Evolutionary conservation across 495 filamentous ascomycete species (phyloP).

Genomic region (Aspergillus nanangensis): DNA sequence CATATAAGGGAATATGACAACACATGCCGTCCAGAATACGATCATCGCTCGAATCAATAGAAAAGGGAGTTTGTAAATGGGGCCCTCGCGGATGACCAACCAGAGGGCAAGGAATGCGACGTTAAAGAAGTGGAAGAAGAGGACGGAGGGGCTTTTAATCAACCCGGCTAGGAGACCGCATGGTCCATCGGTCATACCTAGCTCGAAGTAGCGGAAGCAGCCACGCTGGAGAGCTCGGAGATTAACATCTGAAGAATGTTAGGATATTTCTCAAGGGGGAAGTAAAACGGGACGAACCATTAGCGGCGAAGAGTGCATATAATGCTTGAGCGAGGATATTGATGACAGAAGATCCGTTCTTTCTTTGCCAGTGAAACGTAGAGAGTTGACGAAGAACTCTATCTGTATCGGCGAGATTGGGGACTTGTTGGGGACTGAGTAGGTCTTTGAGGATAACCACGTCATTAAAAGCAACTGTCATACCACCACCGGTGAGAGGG

Average conservation of each 20-base stretch:
- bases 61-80: conserved; percentile 55
- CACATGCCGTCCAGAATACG: conserved; percentile 82
- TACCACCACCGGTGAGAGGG: conserved; percentile 88
- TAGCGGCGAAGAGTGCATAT: conserved; percentile 84
- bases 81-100: conserved; percentile 57
- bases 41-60: conserved; percentile 55
- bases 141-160: conserved; percentile 68
- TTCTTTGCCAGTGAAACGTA: conserved; percentile 83
- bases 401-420: conserved; percentile 61
- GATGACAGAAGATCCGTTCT: conserved; percentile 76
- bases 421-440: conserved; percentile 61
- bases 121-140: conserved; percentile 90
- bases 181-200: conserved; percentile 72
- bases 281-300: conserved; percentile 42
- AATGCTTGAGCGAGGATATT: conserved; percentile 94
- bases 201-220: conserved; percentile 90
- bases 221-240: conserved; percentile 80
- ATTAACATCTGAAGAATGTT: conserved; percentile 48
- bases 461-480: conserved; percentile 93
- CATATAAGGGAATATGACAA: conserved; percentile 86
- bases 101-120: conserved; percentile 89
- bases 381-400: conserved; percentile 64
- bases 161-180: conserved; percentile 81
- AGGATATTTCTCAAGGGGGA: background rate
- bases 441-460: conserved; percentile 70